phyloP scores from a whole-genome alignment of 2,329 filamentous ascomycete species.

The Penicillium sp. region DNA sequence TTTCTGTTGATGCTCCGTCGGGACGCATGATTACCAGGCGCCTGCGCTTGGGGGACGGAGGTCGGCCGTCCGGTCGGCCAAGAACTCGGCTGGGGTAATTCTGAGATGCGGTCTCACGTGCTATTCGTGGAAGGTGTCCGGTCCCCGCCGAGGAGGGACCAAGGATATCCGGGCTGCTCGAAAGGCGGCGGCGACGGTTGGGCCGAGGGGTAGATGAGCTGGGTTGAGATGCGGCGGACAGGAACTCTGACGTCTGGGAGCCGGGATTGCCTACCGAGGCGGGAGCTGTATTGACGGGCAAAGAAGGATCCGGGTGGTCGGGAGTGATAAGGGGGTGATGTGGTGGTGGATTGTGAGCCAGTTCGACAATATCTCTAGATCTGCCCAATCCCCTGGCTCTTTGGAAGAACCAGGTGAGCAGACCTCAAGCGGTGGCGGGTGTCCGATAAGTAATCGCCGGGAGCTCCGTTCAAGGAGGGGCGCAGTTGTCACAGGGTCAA shows the following conservation, averaged over 20 bases:
- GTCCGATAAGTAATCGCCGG: slow-evolving; percentile 31
- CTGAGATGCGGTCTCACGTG: slow-evolving; percentile 29
- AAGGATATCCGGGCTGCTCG: slow-evolving; percentile 30
- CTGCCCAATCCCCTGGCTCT: slow-evolving; percentile 46
- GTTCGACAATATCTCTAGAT: slow-evolving; percentile 58
- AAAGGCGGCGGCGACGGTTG: slow-evolving; percentile 31
- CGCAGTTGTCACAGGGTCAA: slow-evolving; percentile 8
- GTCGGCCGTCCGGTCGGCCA: slow-evolving; percentile 33
- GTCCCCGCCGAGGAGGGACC: slow-evolving; percentile 22
- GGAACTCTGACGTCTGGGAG: slow-evolving; percentile 21
- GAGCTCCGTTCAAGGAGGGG: slow-evolving; percentile 12
- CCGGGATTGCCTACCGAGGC: slow-evolving; percentile 19
- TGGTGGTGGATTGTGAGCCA: slow-evolving; percentile 66
- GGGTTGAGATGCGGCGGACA: slow-evolving; percentile 10
- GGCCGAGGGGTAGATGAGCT: slow-evolving; percentile 6
- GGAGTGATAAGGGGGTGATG: slow-evolving; percentile 62
- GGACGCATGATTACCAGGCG: slow-evolving; percentile 63
- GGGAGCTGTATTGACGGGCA: slow-evolving; percentile 51
- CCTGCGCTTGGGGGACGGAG: slow-evolving; percentile 57
- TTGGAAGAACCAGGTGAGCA: slow-evolving; percentile 47
- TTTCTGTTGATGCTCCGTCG: slow-evolving; percentile 57
- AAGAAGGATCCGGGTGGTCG: slow-evolving; percentile 65
- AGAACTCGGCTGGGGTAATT: slow-evolving; percentile 25
- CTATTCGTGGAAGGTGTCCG: slow-evolving; percentile 23
- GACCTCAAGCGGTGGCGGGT: slow-evolving; percentile 33